These are phyloP conservation scores for Pulveroboletus sp. DNA, from an alignment of 768 basidiomycete species.

Conservation along the genomic window DNA sequence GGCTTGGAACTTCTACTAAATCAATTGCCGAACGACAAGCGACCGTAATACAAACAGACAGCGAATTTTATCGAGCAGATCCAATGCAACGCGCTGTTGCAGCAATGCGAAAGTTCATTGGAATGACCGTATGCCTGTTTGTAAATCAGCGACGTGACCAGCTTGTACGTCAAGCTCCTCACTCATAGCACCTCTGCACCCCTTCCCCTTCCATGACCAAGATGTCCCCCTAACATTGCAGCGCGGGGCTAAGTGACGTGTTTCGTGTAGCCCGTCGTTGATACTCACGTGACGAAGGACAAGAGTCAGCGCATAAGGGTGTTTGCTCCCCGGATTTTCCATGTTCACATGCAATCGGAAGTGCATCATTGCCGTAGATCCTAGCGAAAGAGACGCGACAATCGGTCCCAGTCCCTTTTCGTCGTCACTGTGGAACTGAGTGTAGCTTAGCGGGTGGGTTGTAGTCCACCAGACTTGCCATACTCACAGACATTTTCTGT, in stretches of 20 bases:
- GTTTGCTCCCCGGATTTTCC: constrained; percentile 26
- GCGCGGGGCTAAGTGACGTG: constrained; percentile 2
- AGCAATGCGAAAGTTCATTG: constrained; percentile 71
- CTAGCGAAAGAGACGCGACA: constrained; percentile 73
- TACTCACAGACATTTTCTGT: constrained; percentile 74
- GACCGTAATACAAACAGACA: not conserved
- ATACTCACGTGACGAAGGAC: constrained; percentile 60
- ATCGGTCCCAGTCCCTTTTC: constrained; percentile 68
- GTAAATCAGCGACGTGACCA: constrained; percentile 10
- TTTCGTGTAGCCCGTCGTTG: not conserved
- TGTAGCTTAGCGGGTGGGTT: constrained; percentile 5
- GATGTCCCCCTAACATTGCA: constrained; percentile 62
- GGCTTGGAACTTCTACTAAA: not conserved
- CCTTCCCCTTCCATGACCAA: constrained; percentile 70
- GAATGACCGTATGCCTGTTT: constrained; percentile 67
- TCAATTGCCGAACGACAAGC: not conserved
- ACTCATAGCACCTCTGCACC: constrained; percentile 72
- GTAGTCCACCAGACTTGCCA: not conserved
- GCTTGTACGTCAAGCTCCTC: constrained; percentile 21
- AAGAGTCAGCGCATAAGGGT: constrained; percentile 44
- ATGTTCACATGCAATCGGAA: constrained; percentile 51
- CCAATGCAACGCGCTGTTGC: constrained; percentile 71
- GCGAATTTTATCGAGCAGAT: constrained; percentile 18
- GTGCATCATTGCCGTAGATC: constrained; percentile 75
- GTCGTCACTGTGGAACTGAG: constrained; percentile 74